Conservation (phyloP, 2,329 filamentous ascomycete genomes). For the Nemania abortiva region DNA sequence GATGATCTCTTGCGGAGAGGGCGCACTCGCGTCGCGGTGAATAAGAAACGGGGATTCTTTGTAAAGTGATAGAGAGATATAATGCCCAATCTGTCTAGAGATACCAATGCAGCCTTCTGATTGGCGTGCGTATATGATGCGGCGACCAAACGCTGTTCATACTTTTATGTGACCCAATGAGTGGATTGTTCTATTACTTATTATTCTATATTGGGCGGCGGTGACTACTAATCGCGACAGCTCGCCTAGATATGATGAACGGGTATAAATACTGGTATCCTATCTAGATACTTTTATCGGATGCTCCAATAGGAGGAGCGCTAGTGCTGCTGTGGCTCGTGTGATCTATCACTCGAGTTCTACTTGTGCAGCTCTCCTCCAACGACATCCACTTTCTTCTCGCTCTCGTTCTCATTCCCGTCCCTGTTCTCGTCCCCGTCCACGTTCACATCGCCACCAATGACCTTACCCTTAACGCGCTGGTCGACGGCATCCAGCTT, state of each 20-base stretch:
- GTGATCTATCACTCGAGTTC: background rate
- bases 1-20: constrained; percentile 61
- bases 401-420: background rate
- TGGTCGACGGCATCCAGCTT: constrained; percentile 73
- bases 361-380: background rate
- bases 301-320: no score
- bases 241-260: no score
- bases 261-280: no score
- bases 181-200: background rate
- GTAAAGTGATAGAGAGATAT: constrained; percentile 47
- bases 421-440: background rate
- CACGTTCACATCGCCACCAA: constrained; percentile 21
- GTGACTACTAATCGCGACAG: background rate
- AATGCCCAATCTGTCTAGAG: background rate
- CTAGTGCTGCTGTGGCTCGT: background rate
- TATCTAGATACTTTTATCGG: no score
- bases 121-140: background rate
- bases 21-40: constrained; percentile 50
- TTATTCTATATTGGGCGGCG: background rate
- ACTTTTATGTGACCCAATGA: no score
- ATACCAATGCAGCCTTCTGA: constrained; percentile 16
- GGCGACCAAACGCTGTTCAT: no score
- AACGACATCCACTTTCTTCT: background rate
- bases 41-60: constrained; percentile 61
- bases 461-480: constrained; percentile 68